Conservation (phyloP, 257 asterid species). For the Solanum pennellii region DNA sequence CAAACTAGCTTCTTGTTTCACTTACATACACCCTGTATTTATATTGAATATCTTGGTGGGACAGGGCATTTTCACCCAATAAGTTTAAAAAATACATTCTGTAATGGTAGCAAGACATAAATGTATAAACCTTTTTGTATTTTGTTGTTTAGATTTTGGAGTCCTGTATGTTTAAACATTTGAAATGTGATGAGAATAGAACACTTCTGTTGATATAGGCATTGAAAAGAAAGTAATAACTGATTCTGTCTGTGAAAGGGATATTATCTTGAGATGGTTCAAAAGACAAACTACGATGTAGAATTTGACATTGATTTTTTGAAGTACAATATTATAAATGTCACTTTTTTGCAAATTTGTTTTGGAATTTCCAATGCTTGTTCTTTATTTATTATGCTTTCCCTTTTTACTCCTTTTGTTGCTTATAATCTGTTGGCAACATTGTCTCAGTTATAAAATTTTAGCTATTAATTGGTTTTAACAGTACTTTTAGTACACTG, state of each 20-base stretch:
- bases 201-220: background rate
- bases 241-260: background rate
- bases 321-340: background rate
- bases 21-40: background rate
- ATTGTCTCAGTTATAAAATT: background rate
- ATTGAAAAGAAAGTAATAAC: background rate
- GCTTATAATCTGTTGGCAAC: background rate
- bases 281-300: background rate
- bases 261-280: background rate
- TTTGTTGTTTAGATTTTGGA: background rate
- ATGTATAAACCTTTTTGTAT: background rate
- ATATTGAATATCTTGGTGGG: background rate
- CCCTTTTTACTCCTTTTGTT: background rate
- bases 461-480: background rate
- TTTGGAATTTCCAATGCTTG: background rate
- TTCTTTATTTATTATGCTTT: background rate
- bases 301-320: background rate
- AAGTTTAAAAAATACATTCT: background rate
- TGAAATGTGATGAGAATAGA: background rate
- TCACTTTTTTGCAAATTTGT: background rate
- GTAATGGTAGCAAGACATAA: background rate
- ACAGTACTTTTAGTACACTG: background rate
- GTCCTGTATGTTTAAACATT: background rate
- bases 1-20: background rate
- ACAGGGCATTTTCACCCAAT: background rate